Conservation (phyloP, 108 stramenopile genomes). For the Skeletonema tropicum region DNA sequence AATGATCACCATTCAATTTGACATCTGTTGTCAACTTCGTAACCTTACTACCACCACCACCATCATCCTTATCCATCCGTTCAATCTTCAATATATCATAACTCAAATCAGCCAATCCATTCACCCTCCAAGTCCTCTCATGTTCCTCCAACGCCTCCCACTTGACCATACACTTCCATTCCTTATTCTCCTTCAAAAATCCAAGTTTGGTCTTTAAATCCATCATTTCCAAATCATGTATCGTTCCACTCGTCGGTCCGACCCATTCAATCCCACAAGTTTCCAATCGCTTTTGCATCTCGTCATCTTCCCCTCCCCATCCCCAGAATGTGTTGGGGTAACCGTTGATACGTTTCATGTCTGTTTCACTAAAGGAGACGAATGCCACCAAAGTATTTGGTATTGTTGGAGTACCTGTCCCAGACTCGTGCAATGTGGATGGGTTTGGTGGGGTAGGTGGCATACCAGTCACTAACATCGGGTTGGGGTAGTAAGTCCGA, state of each 20-base stretch:
- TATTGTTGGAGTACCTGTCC: constrained; percentile 97
- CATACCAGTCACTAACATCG: constrained; percentile 81
- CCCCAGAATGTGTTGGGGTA: constrained; percentile 99
- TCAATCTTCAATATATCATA: constrained; percentile 69
- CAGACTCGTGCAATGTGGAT: constrained; percentile 97
- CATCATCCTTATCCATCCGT: constrained; percentile 57
- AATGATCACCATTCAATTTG: constrained; percentile 90
- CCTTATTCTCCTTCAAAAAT: constrained; percentile 73
- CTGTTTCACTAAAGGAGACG: constrained; percentile 80
- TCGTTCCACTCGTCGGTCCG: constrained; percentile 53
- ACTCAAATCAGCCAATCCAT: constrained; percentile 88
- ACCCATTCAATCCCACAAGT: constrained; percentile 71
- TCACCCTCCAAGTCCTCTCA: constrained; percentile 83
- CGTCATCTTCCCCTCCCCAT: constrained; percentile 99
- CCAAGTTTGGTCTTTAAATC: constrained; percentile 70
- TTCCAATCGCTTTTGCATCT: constrained; percentile 90
- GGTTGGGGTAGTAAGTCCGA: constrained; percentile 94
- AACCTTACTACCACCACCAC: constrained; percentile 46
- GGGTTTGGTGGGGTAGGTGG: constrained; percentile 80
- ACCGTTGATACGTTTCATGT: constrained; percentile 95
- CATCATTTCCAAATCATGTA: constrained; percentile 85
- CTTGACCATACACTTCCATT: constrained; percentile 98
- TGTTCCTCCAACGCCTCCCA: constrained; percentile 97
- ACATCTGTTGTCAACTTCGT: constrained; percentile 92
- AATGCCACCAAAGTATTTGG: constrained; percentile 97